Base-by-base conservation (phyloP, 345 rosid genomes). In the Rhodomyrtus tomentosa region DNA sequence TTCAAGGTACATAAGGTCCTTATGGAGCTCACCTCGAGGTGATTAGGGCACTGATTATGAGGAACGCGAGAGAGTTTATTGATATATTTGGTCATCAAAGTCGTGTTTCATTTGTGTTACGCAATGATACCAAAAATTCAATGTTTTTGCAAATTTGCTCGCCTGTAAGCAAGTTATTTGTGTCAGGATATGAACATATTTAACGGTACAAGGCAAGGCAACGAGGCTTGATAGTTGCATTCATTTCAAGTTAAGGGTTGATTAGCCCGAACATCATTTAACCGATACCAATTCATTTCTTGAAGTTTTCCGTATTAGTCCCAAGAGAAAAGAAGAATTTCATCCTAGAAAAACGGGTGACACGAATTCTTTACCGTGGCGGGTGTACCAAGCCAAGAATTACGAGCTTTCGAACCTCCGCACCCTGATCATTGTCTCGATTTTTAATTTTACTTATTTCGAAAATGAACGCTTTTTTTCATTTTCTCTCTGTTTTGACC, bases 1-100 rank as follows among this genome's bases (percentile, higher is more conserved):
- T 56, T 56, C 0, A 0, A 1, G 1, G 0, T 0, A 56, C 0
- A 56, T n/a, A 32, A 56, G 32, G 62, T n/a, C 62, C 5, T n/a
- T 56, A 11, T n/a, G 62, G 62, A 56, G 62, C 16, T 55, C 29
- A 24, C 45, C 45, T 42, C 6, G 48, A 0, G 15, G 59, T 24
- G 59, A 27, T 4, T 24, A 0, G 5, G 29, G 59, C 14, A 9
- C 24, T 55, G 59, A 55, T 4, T 11, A 24, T 11, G 11, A 55
- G 27, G 58, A 55, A 9, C 13, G 13, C 22, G 58, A 48, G 50
- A 50, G 52, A 12, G 52, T 50, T 12, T 12, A 50, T 11, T 50
- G 52, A 50, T 50, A 13, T 50, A 50, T 50, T 50, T 50, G 52
- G 52, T 13, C 52, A 50, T 50, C 52, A 50, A 12, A 50, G 52